phyloP scores from a whole-genome alignment of 331 rosid genomes.

The Quercus phellos region DNA sequence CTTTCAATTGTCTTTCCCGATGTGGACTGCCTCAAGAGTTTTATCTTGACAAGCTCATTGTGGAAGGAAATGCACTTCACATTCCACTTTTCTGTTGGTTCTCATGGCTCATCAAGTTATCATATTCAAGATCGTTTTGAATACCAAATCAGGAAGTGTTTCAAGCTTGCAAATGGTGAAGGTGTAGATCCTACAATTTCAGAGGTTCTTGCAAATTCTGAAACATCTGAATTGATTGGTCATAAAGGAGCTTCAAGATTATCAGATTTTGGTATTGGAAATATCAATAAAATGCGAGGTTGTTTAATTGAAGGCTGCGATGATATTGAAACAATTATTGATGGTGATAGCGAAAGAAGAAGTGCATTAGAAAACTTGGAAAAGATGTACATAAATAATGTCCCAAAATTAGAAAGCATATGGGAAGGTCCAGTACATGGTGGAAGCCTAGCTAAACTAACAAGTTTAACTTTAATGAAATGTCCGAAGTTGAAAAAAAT shows the following conservation, averaged over 20 bases:
- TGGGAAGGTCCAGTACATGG: slow-evolving; percentile 3
- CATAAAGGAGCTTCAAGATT: slow-evolving; percentile 1
- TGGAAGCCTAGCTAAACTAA: slow-evolving; percentile 15
- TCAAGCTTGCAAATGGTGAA: slow-evolving; percentile 2
- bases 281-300: neutral
- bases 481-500: slow-evolving; percentile 10
- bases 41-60: neutral
- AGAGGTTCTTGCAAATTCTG: slow-evolving; percentile 1
- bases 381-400: slow-evolving; percentile 12
- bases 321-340: slow-evolving; percentile 11
- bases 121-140: neutral
- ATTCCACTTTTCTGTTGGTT: slow-evolving; percentile 17
- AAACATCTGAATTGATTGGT: slow-evolving; percentile 22
- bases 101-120: neutral
- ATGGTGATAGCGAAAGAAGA: neutral
- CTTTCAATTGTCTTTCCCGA: slow-evolving; percentile 18
- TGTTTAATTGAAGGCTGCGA: slow-evolving; percentile 17
- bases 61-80: neutral
- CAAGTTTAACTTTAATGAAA: neutral
- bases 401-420: neutral
- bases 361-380: neutral
- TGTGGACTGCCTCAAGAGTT: neutral
- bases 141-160: neutral
- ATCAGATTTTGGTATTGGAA: neutral
- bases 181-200: neutral